Base-by-base conservation (phyloP, 805 yeast genomes). In the Wickerhamomyces bovis region DNA sequence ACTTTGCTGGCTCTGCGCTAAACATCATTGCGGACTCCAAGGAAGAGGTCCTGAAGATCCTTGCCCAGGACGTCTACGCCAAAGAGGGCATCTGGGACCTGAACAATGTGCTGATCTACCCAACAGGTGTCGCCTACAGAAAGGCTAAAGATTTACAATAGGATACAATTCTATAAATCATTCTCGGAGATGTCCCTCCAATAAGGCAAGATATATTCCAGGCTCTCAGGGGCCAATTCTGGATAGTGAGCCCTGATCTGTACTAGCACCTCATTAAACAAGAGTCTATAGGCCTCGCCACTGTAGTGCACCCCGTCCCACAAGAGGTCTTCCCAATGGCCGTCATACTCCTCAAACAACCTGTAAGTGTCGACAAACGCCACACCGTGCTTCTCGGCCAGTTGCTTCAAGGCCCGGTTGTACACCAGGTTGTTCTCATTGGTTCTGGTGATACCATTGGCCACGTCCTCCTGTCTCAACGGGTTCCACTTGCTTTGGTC, bases 21-120 rank as follows among this genome's bases (percentile, higher is more conserved):
- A 84, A 80, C 50, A 54, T 85, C 43, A 68, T 71, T 49, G 92
- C 92, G 31, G 80, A 80, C 44, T 69, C 80, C 42, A 78, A 72
- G 57, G 83, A 83, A 51, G 84, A 84, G 52, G 81, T 83, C 11
- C 51, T 83, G 40, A 85, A 80, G 38, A 67, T 83, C 46, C 72
- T 87, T 62, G 76, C 80, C 57, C 56, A 68, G 42, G 95, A 87
- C 60, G 62, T 80, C 31, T 87, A 81, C 63, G 76, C 76, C 54
- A 72, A 70, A 54, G 70, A 72, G 31, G 90, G 89, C 2, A 75
- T 87, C 49, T 87, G 95, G 95, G 95, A 87, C 61, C 60, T 85
- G 50, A 78, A 78, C 35, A 74, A 71, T 45, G 82, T 76, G 18
- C 58, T 81, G 52, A 76, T 83, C 36, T 73, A 77, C 57, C 89